Evolutionary conservation across 306 rosid genomes (phyloP).

Genomic region (Cyclanthera cordifolia): DNA sequence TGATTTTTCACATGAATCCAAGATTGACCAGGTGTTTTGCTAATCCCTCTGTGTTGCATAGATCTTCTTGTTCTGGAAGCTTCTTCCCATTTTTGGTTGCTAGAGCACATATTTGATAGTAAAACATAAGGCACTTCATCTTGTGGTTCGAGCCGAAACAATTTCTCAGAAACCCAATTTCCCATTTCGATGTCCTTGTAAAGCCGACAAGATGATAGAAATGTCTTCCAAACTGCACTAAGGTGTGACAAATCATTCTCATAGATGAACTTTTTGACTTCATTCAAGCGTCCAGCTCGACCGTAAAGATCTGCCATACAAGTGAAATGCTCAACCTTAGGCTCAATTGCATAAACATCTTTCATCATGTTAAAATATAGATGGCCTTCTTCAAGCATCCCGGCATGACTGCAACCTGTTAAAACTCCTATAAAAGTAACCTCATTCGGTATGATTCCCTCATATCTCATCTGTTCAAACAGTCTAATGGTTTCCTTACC

Average conservation of each 20-base stretch:
- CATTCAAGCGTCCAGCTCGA: conserved; percentile 57
- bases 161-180: conserved; percentile 49
- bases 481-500: conserved; percentile 46
- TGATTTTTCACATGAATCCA: conserved; percentile 65
- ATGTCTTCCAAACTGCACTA: conserved; percentile 58
- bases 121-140: conserved; percentile 59
- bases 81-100: conserved; percentile 52
- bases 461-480: conserved; percentile 48
- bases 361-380: conserved; percentile 65
- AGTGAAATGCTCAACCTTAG: conserved; percentile 58
- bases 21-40: conserved; percentile 69
- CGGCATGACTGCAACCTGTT: conserved; percentile 80
- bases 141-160: conserved; percentile 45
- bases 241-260: conserved; percentile 44
- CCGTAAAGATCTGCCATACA: conserved; percentile 92
- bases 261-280: conserved; percentile 49
- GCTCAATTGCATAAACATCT: conserved; percentile 43
- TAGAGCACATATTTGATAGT: conserved; percentile 58
- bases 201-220: conserved; percentile 61
- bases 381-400: conserved; percentile 62
- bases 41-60: conserved; percentile 62
- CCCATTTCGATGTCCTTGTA: conserved; percentile 61
- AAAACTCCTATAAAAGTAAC: conserved; percentile 65
- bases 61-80: conserved; percentile 48
- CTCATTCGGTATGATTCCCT: conserved; percentile 57